A percentile compares a stretch with the other conserved stretches of the same genome.
Evolutionary conservation across 192 early-diverging fungal genomes (phyloP).

Genomic region (Coemansia sp.): DNA sequence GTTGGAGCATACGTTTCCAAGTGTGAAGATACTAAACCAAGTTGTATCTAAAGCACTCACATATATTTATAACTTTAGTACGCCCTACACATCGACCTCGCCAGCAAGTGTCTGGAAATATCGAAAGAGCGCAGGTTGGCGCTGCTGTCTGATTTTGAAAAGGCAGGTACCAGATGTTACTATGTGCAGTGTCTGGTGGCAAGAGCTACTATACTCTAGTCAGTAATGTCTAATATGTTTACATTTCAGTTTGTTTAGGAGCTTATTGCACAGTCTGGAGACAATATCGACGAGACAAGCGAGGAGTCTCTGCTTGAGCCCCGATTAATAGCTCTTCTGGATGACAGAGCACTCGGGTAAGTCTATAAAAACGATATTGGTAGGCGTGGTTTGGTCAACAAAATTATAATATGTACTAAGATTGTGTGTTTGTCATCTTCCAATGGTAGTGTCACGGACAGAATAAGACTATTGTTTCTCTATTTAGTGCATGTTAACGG

Average conservation of each 20-base stretch:
- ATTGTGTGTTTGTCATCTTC: neutral
- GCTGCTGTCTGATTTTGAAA: conserved; percentile 51
- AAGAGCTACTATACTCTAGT: neutral
- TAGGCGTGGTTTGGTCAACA: too few relatives aligned
- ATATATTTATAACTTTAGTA: conserved; percentile 30
- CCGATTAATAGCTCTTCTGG: conserved; percentile 43
- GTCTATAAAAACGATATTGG: neutral
- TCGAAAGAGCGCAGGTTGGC: conserved; percentile 32
- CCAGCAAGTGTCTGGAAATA: conserved; percentile 45
- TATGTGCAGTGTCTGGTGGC: neutral
- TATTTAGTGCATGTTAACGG: conserved; percentile 47
- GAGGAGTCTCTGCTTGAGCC: conserved; percentile 28
- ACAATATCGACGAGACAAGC: conserved; percentile 10
- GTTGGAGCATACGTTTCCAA: neutral
- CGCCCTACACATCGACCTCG: conserved; percentile 56
- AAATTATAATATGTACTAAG: neutral
- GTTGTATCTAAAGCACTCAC: neutral
- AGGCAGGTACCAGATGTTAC: conserved; percentile 26
- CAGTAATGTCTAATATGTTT: neutral
- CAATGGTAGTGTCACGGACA: conserved; percentile 34
- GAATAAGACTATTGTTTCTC: conserved; percentile 42
- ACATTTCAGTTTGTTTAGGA: neutral
- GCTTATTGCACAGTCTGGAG: conserved; percentile 22
- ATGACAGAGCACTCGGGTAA: conserved; percentile 41
- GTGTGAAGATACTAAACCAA: neutral